Evolutionary conservation across 106 monocot genomes (phyloP).

Genomic region (Dendrobium nobile): DNA sequence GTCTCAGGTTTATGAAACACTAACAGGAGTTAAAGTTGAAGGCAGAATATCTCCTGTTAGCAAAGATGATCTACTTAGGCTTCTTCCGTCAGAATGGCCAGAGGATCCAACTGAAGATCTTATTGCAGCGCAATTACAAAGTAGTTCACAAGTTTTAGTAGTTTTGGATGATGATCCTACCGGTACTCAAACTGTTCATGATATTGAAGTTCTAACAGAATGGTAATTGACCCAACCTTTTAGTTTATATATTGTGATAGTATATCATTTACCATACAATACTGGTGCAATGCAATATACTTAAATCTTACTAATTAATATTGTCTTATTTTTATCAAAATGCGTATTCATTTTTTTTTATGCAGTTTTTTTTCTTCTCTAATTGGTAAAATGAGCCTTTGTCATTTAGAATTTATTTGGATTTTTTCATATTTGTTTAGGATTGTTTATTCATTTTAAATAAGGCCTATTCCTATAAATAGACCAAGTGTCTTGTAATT

Average conservation of each 20-base stretch:
- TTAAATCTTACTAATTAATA: neutral
- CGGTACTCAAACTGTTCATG: slow-evolving; percentile 97
- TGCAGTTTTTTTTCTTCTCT: neutral
- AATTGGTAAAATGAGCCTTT: neutral
- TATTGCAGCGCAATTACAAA: slow-evolving; percentile 21
- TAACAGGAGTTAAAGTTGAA: slow-evolving; percentile 87
- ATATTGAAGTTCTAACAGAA: slow-evolving; percentile 89
- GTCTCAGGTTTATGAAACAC: slow-evolving; percentile 83
- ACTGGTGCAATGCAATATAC: neutral
- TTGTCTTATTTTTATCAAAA: neutral
- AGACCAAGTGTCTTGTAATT: neutral
- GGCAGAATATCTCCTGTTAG: slow-evolving; percentile 37
- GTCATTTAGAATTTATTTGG: too few relatives aligned
- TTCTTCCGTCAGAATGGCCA: slow-evolving; percentile 83
- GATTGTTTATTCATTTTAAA: neutral
- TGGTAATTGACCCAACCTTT: slow-evolving; percentile 37
- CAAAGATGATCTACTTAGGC: slow-evolving; percentile 54
- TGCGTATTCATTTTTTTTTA: neutral
- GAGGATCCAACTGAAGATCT: slow-evolving; percentile 56
- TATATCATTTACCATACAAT: neutral
- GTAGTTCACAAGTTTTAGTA: slow-evolving; percentile 51
- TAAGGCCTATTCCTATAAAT: neutral
- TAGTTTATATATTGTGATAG: neutral
- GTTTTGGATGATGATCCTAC: slow-evolving; percentile 98
- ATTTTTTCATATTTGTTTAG: too few relatives aligned